Evolutionary conservation across 768 basidiomycete species (phyloP).

Genomic region (Termitomyces sp.): DNA sequence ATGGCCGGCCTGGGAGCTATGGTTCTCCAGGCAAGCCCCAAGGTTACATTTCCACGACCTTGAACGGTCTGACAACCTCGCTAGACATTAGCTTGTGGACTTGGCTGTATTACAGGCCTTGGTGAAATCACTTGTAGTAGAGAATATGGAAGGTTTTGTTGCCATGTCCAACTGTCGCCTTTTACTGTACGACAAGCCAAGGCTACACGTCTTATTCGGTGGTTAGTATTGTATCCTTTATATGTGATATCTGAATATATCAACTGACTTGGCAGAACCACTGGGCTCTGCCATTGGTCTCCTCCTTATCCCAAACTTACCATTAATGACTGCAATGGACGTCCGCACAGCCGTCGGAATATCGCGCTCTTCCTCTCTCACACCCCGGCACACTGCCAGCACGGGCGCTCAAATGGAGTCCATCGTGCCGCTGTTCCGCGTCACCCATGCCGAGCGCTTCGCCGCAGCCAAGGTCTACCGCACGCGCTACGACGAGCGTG

Average conservation of each 20-base stretch:
- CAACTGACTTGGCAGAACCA: constrained; percentile 69
- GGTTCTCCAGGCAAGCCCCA: constrained; percentile 48
- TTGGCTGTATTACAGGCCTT: constrained; percentile 66
- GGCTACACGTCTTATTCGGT: constrained; percentile 39
- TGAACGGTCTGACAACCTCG: background rate
- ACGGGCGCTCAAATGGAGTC: constrained; percentile 3
- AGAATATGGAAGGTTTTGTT: background rate
- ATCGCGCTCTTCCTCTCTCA: constrained; percentile 37
- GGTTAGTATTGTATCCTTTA: constrained; percentile 48
- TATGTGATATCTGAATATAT: constrained; percentile 50
- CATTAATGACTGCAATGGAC: constrained; percentile 53
- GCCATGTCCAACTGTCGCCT: constrained; percentile 45
- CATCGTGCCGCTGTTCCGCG: constrained; percentile 21
- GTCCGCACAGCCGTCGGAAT: constrained; percentile 53
- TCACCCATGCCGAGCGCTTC: constrained; percentile 26
- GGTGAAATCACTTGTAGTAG: constrained; percentile 28
- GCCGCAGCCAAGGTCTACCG: constrained; percentile 26
- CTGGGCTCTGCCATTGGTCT: constrained; percentile 69
- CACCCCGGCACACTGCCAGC: constrained; percentile 3
- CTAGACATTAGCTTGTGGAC: constrained; percentile 59
- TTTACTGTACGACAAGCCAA: constrained; percentile 47
- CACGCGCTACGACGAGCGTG: constrained; percentile 38
- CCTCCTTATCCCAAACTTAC: constrained; percentile 54
- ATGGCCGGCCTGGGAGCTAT: constrained; percentile 61
- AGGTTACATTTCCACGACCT: background rate